Evolutionary conservation across 2,329 filamentous ascomycete genomes (phyloP), one percentile per base, ranked within the genome.

Genomic region (Talaromyces sp.): DNA sequence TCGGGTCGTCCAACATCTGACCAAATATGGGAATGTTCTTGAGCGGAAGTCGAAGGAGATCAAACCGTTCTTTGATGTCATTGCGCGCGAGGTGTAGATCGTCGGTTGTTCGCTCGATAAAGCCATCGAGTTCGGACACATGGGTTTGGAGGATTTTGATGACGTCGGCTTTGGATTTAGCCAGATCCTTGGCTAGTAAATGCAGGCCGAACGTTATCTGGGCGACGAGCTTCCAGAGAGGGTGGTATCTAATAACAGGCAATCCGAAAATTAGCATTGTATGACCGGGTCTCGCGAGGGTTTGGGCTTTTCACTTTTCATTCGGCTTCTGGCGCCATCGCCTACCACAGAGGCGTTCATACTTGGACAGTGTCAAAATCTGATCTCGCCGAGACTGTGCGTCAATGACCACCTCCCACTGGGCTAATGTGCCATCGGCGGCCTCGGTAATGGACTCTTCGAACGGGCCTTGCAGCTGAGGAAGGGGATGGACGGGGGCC

Each of bases 171-270:
- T 96, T 90, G 67, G 91, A 96, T 75, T 94, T 96, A 59, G 95
- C 93, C 73, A 96, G 86, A 64, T 88, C 87, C 69, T 93, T 88
- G 60, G 96, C 86, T 61, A 98, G 79, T 52, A 98, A 81, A 74
- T 97, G 93, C 42, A 98, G 88, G 23, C 95, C 94, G 74, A 98
- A 98, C 1, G 92, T 89, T 68, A 98, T 93, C 76, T 98, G 94
- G 16, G 94, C 88, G 72, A 96, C 85, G 56, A 97, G 85, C 78
- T 97, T 97, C 81, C 89, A 89, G 63, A 98, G 80, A 65, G 96
- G 92, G 72, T 98, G 95, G 71, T 92, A 89, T 69, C 86, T 85
- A 72, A 16, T 57, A 47, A 18, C 7, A 14, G 23, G 10, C 34
- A 40, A 40, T 7, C 14, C 36, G n/a, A 16, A 40, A 40, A 40